phyloP scores from a whole-genome alignment of 2,329 filamentous ascomycete species.

The Colletotrichum karsti region DNA sequence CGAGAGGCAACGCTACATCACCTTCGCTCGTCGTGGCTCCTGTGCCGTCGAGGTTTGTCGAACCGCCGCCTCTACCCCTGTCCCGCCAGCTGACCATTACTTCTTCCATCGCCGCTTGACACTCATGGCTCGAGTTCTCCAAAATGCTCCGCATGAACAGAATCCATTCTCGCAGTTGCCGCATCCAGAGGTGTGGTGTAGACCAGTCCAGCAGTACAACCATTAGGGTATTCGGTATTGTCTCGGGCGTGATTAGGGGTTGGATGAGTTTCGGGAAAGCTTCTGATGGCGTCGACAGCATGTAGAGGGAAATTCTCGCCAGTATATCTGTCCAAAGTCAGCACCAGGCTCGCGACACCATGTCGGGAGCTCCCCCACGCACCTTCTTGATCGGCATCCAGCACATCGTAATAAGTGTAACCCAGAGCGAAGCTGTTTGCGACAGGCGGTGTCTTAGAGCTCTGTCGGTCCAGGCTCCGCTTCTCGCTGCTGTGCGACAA shows the following conservation, averaged over 20 bases:
- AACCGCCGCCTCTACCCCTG: conserved; percentile 71
- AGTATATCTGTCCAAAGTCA: conserved; percentile 73
- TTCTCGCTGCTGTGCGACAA: conserved; percentile 63
- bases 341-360: not conserved
- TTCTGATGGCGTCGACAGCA: conserved; percentile 84
- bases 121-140: conserved; percentile 76
- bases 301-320: conserved; percentile 87
- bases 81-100: conserved; percentile 84
- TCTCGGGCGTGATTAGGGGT: conserved; percentile 84
- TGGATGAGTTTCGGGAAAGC: conserved; percentile 85
- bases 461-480: conserved; percentile 63
- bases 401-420: conserved; percentile 94
- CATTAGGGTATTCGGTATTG: conserved; percentile 86
- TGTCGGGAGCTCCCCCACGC: conserved; percentile 32
- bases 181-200: conserved; percentile 91
- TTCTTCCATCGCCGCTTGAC: conserved; percentile 86
- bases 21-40: conserved; percentile 67
- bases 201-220: conserved; percentile 96
- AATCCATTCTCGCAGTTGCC: conserved; percentile 90
- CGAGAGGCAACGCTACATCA: conserved; percentile 78
- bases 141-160: conserved; percentile 82
- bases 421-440: conserved; percentile 93
- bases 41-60: conserved; percentile 70
- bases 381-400: conserved; percentile 95
- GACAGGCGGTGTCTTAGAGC: conserved; percentile 74